Evolutionary conservation across 73 alveolate species (phyloP), one percentile per base, ranked within the genome.

Genomic region (Paramecium sonneborni): DNA sequence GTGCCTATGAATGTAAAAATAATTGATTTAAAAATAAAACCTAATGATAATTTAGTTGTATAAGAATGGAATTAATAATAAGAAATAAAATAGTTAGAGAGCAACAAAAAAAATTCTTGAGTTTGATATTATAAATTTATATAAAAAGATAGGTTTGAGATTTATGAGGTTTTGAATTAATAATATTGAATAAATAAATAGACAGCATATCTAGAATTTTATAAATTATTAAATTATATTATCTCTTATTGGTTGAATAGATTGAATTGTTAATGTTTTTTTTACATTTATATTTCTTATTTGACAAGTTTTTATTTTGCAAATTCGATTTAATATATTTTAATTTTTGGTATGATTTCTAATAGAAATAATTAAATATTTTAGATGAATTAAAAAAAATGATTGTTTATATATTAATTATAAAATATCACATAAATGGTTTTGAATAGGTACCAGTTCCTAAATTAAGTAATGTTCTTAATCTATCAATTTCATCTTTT

Each of bases 191-290:
- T 72, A n/a, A 41, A 41, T 79, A 74, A 79, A 43, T 43, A 43
- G 41, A 55, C 90, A 18, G 44, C 38, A 79, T 79, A 76, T 23
- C 39, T 43, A 2, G 70, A 44, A 18, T 37, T 21, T 39, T 79
- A 43, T 43, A 79, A 23, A 6, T 39, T 43, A 21, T 28, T 79
- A 44, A 79, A 79, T 79, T 79, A 34, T 4, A 76, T 46, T 43
- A 79, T 20, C 2, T 79, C 90, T 44, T 79, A 44, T 79, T 79
- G n/a, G 90, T 43, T 79, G 90, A 76, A 28, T 79, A 79, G 9
- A 79, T 44, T 3, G 90, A 43, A n/a, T n/a, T n/a, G n/a, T n/a
- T n/a, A n/a, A n/a, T n/a, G n/a, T n/a, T n/a, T 39, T 79, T 39
- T 79, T 79, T 3, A 79, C 24, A 18, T 44, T 79, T 15, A 20